phyloP scores from a whole-genome alignment of 2,329 filamentous ascomycete genomes.

The Simplicillium aogashimaense region DNA sequence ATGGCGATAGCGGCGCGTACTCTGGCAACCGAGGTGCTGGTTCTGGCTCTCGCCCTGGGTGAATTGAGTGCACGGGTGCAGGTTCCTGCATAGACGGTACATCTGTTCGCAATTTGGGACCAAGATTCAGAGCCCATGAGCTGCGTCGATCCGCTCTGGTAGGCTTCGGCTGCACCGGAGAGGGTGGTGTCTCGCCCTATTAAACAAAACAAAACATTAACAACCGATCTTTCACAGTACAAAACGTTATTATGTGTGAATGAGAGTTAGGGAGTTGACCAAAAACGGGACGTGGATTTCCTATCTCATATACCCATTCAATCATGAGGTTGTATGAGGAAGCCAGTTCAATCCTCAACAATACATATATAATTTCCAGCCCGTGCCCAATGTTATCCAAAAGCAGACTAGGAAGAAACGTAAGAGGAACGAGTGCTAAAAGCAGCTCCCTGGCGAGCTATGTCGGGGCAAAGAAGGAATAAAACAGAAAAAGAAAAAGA shows the following conservation, averaged over 20 bases:
- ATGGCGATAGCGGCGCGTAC: too few species aligned
- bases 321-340: constrained; percentile 21
- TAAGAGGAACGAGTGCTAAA: constrained; percentile 7
- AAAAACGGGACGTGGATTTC: constrained; percentile 27
- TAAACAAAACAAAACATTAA: constrained; percentile 23
- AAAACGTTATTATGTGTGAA: constrained; percentile 9
- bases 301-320: constrained; percentile 28
- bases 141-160: constrained; percentile 28
- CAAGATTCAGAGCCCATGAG: constrained; percentile 32
- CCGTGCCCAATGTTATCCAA: not conserved
- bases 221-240: constrained; percentile 17
- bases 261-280: constrained; percentile 11
- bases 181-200: constrained; percentile 25
- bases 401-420: constrained; percentile 5
- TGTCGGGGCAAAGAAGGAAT: constrained; percentile 6
- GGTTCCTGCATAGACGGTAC: not conserved
- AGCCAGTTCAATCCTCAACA: constrained; percentile 12
- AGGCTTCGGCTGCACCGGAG: constrained; percentile 22
- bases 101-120: constrained; percentile 17
- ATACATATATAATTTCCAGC: constrained; percentile 8
- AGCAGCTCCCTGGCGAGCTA: constrained; percentile 10
- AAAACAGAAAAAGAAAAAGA: constrained; percentile 21
- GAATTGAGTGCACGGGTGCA: too few species aligned
- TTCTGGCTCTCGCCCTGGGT: too few species aligned
- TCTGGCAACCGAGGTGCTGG: too few species aligned